Base-by-base conservation (phyloP, 2,329 filamentous ascomycete species). In the Uncinocarpus reesii region DNA sequence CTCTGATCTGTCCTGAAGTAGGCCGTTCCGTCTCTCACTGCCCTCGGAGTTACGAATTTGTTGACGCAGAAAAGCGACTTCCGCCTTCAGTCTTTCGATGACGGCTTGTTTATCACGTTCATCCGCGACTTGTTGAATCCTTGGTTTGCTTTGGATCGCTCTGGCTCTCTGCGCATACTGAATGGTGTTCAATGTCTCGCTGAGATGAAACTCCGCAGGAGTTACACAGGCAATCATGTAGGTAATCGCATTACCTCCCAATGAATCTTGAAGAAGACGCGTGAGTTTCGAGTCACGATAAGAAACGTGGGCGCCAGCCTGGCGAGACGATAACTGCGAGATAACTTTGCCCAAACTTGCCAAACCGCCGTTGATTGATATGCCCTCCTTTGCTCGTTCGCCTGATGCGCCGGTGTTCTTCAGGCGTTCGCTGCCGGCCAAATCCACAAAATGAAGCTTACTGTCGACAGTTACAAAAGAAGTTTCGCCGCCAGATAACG, bases 181-280 rank as follows among this genome's bases (percentile, higher is more conserved):
- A 18, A 98, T 86, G 0, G 92, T 98, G 65, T 98, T 98, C 50
- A 98, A 73, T 0, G 93, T 96, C 69, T 98, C 92, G 69, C 89
- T 96, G 37, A 98, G 73, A 64, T 98, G 92, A 62, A 98, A 98
- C 63, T 95, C 89, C 11, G 90, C 87, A 0, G 89, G 90, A 1
- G 90, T 98, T 24, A 98, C 89, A 68, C 92, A 98, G 7, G 92
- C 92, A 69, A 98, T 92, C 92, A 98, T 96, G 70, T 96, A 98
- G 0, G 92, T 98, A 62, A 95, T 94, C 29, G 92, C 92, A 63
- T 94, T 96, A 3, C 92, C 92, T 49, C 92, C 92, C 4, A 98
- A 75, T 0, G 92, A 98, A 67, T 98, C 92, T 71, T 98, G 92
- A 15, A 98, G 78, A 20, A 98, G 75, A 51, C 92, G 83, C 8